Base-by-base conservation (phyloP, 108 stramenopile species). In the Cyclotella sp. region DNA sequence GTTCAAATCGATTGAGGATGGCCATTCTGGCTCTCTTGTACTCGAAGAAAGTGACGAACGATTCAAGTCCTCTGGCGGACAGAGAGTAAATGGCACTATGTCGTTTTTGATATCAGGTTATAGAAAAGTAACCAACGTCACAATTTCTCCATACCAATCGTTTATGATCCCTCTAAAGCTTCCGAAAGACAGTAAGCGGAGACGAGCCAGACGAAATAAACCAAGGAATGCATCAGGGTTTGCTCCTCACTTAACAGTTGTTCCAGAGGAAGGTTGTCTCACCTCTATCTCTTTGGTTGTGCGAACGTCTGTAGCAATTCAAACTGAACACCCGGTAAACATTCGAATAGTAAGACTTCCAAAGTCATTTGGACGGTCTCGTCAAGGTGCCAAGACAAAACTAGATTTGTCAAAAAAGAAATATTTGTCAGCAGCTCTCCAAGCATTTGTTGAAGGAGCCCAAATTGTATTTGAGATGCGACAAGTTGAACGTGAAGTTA, bases 391-490 rank as follows among this genome's bases (percentile, higher is more conserved):
- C 9, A 72, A 68, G 28, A 21, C 41, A 39, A 41, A 28, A 64
- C 39, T 76, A 34, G 73, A 73, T 42, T 41, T 73, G 21, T 49
- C 69, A 24, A 70, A 70, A 43, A 81, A 52, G 44, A 73, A 59
- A 62, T 41, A 69, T 58, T 51, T 76, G 39, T 30, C 43, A 19
- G 42, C 70, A 13, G 63, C 61, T 8, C 40, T 71, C 27, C 70
- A 69, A 63, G 26, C 34, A 15, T 14, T 76, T 34, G 75, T 64
- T 4, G 70, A 70, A 18, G 80, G 75, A 10, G 80, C 80, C 9
- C 41, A 39, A 30, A 76, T 81, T 34, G 80, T 81, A 39, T 76
- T 71, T 49, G 68, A 81, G 52, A 52, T 53, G 30, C 54, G n/a
- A 4, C 19, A 27, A 3, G 34, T 68, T 49, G 47, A 22, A 24